These are phyloP conservation scores for Eucalyptus tenuipes DNA, from an alignment of 345 rosid species.

Conservation along the genomic window DNA sequence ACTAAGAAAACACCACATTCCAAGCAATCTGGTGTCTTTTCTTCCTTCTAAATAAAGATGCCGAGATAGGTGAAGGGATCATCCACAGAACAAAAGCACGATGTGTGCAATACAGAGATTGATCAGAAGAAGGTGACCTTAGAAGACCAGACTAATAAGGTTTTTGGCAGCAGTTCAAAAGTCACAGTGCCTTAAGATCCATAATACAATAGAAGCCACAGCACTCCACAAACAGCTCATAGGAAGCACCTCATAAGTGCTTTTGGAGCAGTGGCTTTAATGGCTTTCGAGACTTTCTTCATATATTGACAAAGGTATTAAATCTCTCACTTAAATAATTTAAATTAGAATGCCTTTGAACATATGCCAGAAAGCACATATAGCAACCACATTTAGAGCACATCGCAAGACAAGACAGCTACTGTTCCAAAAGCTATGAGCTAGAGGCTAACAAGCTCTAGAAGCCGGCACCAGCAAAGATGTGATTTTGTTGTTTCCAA, in stretches of 20 bases:
- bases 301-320: not conserved
- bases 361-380: not conserved
- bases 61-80: not conserved
- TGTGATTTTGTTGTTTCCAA: not conserved
- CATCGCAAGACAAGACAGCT: not conserved
- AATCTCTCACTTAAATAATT: not conserved
- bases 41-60: not conserved
- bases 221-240: not conserved
- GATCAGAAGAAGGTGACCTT: not conserved
- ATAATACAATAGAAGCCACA: not conserved
- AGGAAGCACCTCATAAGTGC: not conserved
- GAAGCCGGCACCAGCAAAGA: not conserved
- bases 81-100: not conserved
- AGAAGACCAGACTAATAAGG: not conserved
- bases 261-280: not conserved
- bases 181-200: not conserved
- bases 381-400: not conserved
- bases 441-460: not conserved
- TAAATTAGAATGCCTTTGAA: not conserved
- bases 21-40: not conserved
- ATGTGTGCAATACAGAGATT: not conserved
- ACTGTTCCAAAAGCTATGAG: not conserved
- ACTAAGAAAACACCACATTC: not conserved
- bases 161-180: not conserved
- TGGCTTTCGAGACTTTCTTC: not conserved